Conservation (phyloP, 2,329 filamentous ascomycete genomes). For the Phialemoniopsis sp. region DNA sequence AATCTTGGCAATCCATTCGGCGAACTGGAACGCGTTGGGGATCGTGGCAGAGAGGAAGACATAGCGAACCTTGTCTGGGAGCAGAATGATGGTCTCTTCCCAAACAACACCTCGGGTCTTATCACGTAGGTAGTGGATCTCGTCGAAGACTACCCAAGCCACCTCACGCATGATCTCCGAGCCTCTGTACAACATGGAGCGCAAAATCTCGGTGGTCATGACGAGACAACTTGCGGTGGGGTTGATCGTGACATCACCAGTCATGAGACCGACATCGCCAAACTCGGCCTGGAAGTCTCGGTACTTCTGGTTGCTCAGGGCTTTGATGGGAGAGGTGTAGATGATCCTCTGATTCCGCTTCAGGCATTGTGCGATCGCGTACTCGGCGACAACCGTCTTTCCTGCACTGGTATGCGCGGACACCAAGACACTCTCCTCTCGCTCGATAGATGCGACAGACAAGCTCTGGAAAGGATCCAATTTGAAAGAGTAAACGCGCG, state of each 20-base stretch:
- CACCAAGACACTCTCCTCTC: conserved; percentile 93
- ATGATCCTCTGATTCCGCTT: conserved; percentile 98
- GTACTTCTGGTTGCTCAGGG: conserved; percentile 97
- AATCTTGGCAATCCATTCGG: conserved; percentile 98
- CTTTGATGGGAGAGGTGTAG: conserved; percentile 99
- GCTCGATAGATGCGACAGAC: conserved; percentile 89
- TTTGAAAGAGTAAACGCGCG: conserved; percentile 80
- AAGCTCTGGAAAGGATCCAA: conserved; percentile 97
- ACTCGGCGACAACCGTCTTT: conserved; percentile 97
- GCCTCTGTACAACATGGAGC: conserved; percentile 96
- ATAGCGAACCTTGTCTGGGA: conserved; percentile 97
- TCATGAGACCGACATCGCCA: conserved; percentile 96
- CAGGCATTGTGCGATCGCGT: conserved; percentile 94
- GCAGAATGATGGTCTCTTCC: conserved; percentile 97
- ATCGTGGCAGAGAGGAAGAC: conserved; percentile 98
- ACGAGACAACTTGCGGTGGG: conserved; percentile 96
- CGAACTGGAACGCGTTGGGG: conserved; percentile 98
- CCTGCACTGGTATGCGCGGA: conserved; percentile 97
- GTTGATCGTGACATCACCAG: conserved; percentile 98
- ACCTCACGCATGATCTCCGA: conserved; percentile 99
- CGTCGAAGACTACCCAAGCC: conserved; percentile 96
- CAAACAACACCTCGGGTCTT: conserved; percentile 93
- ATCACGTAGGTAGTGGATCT: conserved; percentile 98
- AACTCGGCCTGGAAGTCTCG: conserved; percentile 94
- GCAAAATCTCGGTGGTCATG: conserved; percentile 99